Percentiles rank a stretch among this genome's conserved stretches.
Evolutionary conservation across 305 asterid genomes (phyloP).

Genomic region (Fraxinus paxiana): DNA sequence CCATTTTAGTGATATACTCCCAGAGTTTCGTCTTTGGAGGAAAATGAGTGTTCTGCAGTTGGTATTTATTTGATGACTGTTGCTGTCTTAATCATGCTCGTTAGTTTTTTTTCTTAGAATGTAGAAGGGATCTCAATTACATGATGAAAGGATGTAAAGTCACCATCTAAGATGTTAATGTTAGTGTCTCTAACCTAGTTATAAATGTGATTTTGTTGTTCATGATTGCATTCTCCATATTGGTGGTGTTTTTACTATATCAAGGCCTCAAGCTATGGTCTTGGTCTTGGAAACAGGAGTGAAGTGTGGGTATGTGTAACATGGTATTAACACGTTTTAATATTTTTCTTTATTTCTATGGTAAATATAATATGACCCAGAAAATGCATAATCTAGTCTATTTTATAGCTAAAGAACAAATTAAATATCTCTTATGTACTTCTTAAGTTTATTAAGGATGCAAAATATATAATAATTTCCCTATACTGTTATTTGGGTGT

Average conservation of each 20-base stretch:
- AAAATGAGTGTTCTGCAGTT: not conserved
- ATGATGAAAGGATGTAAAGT: not conserved
- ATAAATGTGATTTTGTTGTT: not conserved
- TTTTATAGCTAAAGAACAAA: not conserved
- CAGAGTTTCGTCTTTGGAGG: not conserved
- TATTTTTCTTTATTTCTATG: not conserved
- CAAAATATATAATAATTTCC: not conserved
- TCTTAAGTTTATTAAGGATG: not conserved
- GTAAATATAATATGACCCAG: not conserved
- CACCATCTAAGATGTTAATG: not conserved
- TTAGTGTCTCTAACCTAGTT: not conserved
- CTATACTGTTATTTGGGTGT: not conserved
- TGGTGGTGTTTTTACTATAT: not conserved
- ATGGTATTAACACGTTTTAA: not conserved
- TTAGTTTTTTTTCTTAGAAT: not conserved
- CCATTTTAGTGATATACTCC: not conserved
- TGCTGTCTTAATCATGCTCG: not conserved
- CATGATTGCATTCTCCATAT: not conserved
- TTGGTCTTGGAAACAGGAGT: not conserved
- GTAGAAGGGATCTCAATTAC: not conserved
- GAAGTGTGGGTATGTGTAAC: not conserved
- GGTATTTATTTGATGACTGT: not conserved
- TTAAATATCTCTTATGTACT: not conserved
- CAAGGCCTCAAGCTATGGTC: not conserved
- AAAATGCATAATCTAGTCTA: not conserved